A percentile compares a stretch with the other conserved stretches of the same genome.
These are phyloP conservation scores for Aureobasidium sp. DNA, from an alignment of 2,329 filamentous ascomycete species.

Conservation along the genomic window DNA sequence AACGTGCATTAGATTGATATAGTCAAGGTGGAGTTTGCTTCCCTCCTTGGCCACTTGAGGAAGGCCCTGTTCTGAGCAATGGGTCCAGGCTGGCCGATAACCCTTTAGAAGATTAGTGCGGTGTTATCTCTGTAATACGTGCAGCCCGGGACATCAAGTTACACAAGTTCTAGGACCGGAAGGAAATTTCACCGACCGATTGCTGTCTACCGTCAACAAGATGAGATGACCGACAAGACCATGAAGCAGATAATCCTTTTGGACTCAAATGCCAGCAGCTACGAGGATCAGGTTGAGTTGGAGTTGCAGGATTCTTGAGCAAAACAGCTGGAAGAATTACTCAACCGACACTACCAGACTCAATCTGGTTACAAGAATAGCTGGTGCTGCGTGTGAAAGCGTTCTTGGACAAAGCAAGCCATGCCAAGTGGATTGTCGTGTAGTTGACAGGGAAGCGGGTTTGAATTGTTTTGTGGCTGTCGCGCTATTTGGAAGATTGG, in stretches of 20 bases:
- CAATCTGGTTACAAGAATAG: background rate
- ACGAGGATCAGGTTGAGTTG: conserved; percentile 33
- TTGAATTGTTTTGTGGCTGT: background rate
- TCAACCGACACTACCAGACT: too few relatives aligned
- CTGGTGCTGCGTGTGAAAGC: background rate
- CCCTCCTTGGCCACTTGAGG: too few relatives aligned
- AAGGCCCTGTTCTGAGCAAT: too few relatives aligned
- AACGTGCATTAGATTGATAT: too few relatives aligned
- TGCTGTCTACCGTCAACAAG: conserved; percentile 30
- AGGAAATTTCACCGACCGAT: background rate
- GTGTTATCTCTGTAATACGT: conserved; percentile 34
- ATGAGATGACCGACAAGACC: conserved; percentile 34
- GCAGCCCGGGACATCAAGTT: conserved; percentile 29
- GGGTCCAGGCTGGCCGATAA: background rate
- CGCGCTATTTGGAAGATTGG: background rate
- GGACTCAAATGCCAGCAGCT: conserved; percentile 28
- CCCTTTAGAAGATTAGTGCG: conserved; percentile 27
- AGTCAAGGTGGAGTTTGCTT: too few relatives aligned
- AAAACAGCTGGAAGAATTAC: background rate
- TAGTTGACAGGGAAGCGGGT: background rate
- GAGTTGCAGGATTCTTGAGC: conserved; percentile 22
- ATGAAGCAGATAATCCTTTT: conserved; percentile 34
- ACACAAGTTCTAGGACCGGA: background rate
- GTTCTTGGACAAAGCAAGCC: background rate
- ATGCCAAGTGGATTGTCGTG: background rate